These are phyloP conservation scores for Cymbopogon flexuosus DNA, from an alignment of 202 grass and related monocot genomes.

Conservation along the genomic window DNA sequence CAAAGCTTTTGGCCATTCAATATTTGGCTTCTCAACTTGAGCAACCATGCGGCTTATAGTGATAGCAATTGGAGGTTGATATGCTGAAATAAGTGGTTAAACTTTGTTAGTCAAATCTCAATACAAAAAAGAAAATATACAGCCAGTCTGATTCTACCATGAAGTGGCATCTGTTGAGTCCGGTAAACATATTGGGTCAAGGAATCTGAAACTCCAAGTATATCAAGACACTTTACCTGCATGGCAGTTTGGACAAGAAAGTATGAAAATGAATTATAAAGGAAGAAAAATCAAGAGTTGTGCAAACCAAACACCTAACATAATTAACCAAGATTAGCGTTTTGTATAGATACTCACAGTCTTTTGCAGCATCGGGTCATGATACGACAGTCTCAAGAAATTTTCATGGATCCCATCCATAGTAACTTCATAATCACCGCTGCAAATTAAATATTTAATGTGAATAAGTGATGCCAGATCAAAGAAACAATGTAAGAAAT, in stretches of 20 bases:
- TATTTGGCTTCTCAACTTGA: conserved; percentile 89
- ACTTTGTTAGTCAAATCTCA: conserved; percentile 23
- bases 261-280: conserved; percentile 19
- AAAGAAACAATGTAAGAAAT: conserved; percentile 32
- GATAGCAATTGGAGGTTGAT: conserved; percentile 85
- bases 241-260: conserved; percentile 18
- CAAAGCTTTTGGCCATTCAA: conserved; percentile 91
- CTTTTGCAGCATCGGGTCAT: conserved; percentile 91
- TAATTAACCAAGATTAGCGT: not conserved
- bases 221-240: conserved; percentile 82
- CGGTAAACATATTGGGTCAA: conserved; percentile 67
- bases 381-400: conserved; percentile 74
- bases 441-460: conserved; percentile 37
- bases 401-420: conserved; percentile 99
- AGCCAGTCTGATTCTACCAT: conserved; percentile 47
- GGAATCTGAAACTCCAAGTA: conserved; percentile 81
- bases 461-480: conserved; percentile 25
- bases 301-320: not conserved
- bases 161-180: conserved; percentile 79
- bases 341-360: conserved; percentile 51
- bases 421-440: conserved; percentile 91
- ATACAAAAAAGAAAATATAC: conserved; percentile 15
- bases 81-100: conserved; percentile 53
- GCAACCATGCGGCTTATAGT: conserved; percentile 75
- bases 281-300: not conserved